Base-by-base conservation (phyloP, 768 basidiomycete genomes). In the Macrocybe gigantea region DNA sequence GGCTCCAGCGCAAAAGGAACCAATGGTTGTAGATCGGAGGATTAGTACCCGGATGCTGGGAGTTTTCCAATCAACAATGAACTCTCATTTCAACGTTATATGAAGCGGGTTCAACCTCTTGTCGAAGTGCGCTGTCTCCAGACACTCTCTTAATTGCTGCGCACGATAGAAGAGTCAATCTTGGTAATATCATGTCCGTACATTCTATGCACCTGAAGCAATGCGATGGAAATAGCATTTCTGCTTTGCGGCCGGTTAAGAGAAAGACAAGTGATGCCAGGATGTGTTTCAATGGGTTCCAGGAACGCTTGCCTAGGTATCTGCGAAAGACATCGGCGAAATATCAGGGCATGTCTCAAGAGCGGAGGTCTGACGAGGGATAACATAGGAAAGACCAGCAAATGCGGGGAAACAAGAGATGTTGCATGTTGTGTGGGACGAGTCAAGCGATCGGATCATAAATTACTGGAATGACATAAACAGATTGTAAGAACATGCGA, bases 1-100 rank as follows among this genome's bases (percentile, higher is more conserved):
- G 6, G 93, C 93, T 8, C 93, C 93, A 11, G 93, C 84, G 61
- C 93, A 97, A 67, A 96, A 97, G 2, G 88, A 74, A 15, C 82
- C 83, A n/a, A 73, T 55, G 0, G 82, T 77, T 1, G 88, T 78
- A 6, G 93, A 93, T 45, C 84, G 79, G n/a, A 97, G 62, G 47
- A 97, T 82, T 50, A 97, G 76, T 0, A 86, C 80, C 48, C 92
- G 85, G 45, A 85, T 72, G 48, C 87, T 91, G 52, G 35, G 37
- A 38, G 49, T 44, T 37, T 29, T 42, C 35, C 47, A 45, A 55
- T 33, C 43, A 35, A 37, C 32, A 22, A 38, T 40, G 15, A 40
- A 42, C 4, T 14, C 44, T 33, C 22, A 22, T 22, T 22, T 22
- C 22, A 22, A 22, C 22, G 22, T 22, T 1, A 4, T 22, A 22